These are phyloP conservation scores for Drosera capensis DNA, from an alignment of 148 eudicot genomes.

Conservation along the genomic window DNA sequence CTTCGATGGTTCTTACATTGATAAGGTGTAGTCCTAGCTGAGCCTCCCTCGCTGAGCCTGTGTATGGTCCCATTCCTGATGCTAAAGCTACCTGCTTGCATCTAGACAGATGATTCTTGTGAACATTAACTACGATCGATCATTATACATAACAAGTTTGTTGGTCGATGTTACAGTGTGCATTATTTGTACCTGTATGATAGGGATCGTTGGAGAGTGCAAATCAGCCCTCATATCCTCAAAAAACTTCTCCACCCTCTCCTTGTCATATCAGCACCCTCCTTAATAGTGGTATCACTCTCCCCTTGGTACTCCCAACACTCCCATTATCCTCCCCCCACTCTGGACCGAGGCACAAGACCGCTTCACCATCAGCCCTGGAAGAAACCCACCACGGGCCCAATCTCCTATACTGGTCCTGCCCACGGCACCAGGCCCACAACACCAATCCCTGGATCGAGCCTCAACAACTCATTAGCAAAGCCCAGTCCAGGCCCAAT, in stretches of 20 bases:
- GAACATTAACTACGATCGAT: conserved; percentile 4
- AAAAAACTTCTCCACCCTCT: conserved; percentile 33
- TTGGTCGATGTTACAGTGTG: not conserved
- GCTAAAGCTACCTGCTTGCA: conserved; percentile 41
- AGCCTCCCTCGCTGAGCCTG: conserved; percentile 33
- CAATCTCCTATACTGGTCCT: conserved; percentile 53
- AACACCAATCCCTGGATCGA: conserved; percentile 11
- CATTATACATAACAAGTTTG: not conserved
- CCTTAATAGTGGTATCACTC: conserved; percentile 29
- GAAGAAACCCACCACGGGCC: conserved; percentile 33
- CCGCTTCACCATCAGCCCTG: conserved; percentile 25
- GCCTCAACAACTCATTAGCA: conserved; percentile 21
- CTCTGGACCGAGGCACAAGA: conserved; percentile 14
- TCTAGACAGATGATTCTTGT: not conserved
- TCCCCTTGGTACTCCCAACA: conserved; percentile 8
- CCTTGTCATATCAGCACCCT: conserved; percentile 28
- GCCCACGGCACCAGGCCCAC: conserved; percentile 65
- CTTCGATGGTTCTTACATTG: conserved; percentile 33
- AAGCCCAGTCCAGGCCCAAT: conserved; percentile 63
- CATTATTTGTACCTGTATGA: conserved; percentile 27
- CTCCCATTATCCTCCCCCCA: not conserved
- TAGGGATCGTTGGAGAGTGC: conserved; percentile 23
- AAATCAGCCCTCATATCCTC: conserved; percentile 35
- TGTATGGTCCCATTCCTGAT: conserved; percentile 36
- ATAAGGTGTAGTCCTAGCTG: conserved; percentile 28